phyloP scores from a whole-genome alignment of 805 yeast genomes.

The Kazachstania viticola region DNA sequence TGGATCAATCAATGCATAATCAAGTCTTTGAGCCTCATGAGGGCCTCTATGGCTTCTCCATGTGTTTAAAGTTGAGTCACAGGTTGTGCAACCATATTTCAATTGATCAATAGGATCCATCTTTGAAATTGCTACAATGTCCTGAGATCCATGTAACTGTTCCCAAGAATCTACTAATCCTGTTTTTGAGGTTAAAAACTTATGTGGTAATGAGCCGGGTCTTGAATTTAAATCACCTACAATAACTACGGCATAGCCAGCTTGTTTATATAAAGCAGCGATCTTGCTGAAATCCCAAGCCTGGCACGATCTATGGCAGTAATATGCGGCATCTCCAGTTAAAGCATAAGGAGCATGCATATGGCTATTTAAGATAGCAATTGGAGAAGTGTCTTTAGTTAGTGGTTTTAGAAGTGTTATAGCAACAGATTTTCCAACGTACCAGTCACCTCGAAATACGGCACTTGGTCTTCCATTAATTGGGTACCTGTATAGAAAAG shows the following conservation, averaged over 20 bases:
- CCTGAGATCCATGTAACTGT: conserved; percentile 40
- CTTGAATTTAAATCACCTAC: conserved; percentile 90
- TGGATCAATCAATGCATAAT: conserved; percentile 73
- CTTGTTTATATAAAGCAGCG: conserved; percentile 45
- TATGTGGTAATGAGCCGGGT: conserved; percentile 77
- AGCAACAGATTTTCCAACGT: conserved; percentile 83
- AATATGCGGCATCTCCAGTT: conserved; percentile 78
- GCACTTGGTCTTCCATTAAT: conserved; percentile 93
- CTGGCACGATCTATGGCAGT: conserved; percentile 84
- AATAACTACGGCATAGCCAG: conserved; percentile 77
- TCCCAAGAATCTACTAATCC: conserved; percentile 78
- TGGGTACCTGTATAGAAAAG: conserved; percentile 76
- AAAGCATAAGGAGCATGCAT: conserved; percentile 93
- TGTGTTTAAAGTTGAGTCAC: conserved; percentile 79
- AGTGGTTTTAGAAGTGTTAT: conserved; percentile 54
- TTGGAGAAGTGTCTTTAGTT: conserved; percentile 34
- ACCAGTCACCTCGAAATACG: conserved; percentile 92
- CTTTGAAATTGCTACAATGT: conserved; percentile 30
- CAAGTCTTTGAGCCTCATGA: conserved; percentile 76
- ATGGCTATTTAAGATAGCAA: conserved; percentile 82
- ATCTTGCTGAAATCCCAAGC: conserved; percentile 88
- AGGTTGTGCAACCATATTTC: conserved; percentile 67
- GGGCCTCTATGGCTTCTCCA: conserved; percentile 48
- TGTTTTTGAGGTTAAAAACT: conserved; percentile 57
- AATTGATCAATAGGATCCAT: conserved; percentile 55